phyloP scores from a whole-genome alignment of 805 yeast genomes.

The Teunomyces kruisii region DNA sequence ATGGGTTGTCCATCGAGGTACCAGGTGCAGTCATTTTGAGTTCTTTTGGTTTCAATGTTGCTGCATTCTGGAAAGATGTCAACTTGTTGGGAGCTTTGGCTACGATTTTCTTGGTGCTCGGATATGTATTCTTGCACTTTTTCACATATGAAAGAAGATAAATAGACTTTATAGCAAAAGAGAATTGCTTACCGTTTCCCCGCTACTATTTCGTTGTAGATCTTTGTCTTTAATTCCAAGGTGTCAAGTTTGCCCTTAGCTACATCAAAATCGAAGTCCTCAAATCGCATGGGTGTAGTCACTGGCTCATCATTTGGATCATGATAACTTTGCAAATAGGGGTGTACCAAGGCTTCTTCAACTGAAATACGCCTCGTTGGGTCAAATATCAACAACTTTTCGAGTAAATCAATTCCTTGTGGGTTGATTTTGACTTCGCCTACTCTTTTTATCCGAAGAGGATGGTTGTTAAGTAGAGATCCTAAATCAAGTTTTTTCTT shows the following conservation, averaged over 20 bases:
- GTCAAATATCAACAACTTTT: constrained; percentile 8
- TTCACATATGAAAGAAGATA: constrained; percentile 76
- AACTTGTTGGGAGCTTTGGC: constrained; percentile 58
- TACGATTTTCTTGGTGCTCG: constrained; percentile 57
- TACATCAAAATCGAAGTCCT: constrained; percentile 29
- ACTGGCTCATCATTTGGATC: constrained; percentile 30
- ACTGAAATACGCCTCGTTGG: constrained; percentile 8
- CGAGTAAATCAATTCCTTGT: constrained; percentile 24
- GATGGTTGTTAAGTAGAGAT: constrained; percentile 19
- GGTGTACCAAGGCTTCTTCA: constrained; percentile 11
- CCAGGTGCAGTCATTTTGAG: constrained; percentile 97
- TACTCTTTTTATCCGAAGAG: constrained; percentile 15
- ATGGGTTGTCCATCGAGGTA: constrained; percentile 89
- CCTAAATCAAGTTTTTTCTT: constrained; percentile 17
- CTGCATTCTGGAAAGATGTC: constrained; percentile 69
- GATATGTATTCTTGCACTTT: constrained; percentile 71
- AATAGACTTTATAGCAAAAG: not conserved
- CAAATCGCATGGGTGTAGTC: constrained; percentile 19
- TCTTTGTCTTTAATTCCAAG: constrained; percentile 8
- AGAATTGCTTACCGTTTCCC: not conserved
- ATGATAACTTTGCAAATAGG: constrained; percentile 9
- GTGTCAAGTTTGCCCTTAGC: constrained; percentile 10
- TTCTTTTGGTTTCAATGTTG: constrained; percentile 90
- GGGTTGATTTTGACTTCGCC: constrained; percentile 20
- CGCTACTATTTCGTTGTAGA: constrained; percentile 9